Evolutionary conservation across 2,329 filamentous ascomycete genomes (phyloP).

Genomic region (Clarireedia monteithiana): DNA sequence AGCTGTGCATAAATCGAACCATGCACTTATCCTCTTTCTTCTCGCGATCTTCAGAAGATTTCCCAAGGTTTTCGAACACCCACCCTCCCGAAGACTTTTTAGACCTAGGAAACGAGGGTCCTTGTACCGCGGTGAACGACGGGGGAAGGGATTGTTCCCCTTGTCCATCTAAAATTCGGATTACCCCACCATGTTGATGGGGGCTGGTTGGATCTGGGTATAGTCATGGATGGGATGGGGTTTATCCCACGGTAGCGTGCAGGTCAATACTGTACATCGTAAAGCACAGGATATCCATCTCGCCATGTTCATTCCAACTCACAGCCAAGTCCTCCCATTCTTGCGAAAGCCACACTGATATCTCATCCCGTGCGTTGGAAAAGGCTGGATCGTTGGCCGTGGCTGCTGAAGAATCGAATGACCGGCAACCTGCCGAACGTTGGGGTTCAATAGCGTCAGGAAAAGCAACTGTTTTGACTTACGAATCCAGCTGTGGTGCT

Average conservation of each 20-base stretch:
- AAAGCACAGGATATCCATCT: neutral
- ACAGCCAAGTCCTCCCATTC: neutral
- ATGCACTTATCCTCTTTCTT: neutral
- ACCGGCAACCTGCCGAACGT: too few species aligned
- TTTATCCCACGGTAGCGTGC: neutral
- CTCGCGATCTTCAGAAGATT: slow-evolving; percentile 3
- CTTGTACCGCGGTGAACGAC: slow-evolving; percentile 1
- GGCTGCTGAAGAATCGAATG: too few species aligned
- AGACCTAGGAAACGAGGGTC: neutral
- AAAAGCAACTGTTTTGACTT: too few species aligned
- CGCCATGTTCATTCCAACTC: neutral
- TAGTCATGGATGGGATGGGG: neutral
- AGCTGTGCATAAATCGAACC: neutral
- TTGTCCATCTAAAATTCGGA: slow-evolving; percentile 2
- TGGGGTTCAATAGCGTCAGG: too few species aligned
- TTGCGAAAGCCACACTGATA: too few species aligned
- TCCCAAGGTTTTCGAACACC: too few species aligned
- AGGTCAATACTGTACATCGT: neutral
- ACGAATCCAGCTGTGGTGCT: too few species aligned
- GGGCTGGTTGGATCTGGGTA: neutral
- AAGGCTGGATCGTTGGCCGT: too few species aligned
- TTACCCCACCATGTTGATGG: slow-evolving; percentile 2
- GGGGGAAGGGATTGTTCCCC: slow-evolving; percentile 1
- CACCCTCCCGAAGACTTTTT: too few species aligned
- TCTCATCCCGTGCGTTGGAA: too few species aligned